Conservation (phyloP, 345 rosid species). For the Corymbia maculata region DNA sequence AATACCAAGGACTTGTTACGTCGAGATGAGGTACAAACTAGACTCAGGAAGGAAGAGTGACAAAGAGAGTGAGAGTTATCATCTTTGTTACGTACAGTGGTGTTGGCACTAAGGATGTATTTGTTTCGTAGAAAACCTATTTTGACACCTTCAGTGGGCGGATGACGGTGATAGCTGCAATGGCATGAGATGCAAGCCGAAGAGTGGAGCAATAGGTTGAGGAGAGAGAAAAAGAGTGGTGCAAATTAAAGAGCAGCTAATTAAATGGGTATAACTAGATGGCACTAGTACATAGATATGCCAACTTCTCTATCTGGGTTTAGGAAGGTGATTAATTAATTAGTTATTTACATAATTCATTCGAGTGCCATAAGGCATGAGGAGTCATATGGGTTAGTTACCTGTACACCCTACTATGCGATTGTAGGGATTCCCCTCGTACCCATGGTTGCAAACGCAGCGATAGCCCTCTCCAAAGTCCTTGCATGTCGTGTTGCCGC, state of each 20-base stretch:
- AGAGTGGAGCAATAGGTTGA: background rate
- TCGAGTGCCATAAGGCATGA: background rate
- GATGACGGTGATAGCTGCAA: background rate
- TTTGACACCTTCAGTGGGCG: too few species aligned
- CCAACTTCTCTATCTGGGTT: background rate
- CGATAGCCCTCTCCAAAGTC: background rate
- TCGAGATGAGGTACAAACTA: too few species aligned
- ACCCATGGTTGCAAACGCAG: rapidly evolving
- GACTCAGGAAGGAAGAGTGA: too few species aligned
- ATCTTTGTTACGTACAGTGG: too few species aligned
- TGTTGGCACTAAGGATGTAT: too few species aligned
- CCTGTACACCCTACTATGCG: rapidly evolving
- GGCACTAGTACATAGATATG: background rate
- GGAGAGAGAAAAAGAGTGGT: too few species aligned
- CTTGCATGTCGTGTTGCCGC: rapidly evolving
- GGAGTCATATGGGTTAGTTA: background rate
- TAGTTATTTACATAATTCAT: background rate
- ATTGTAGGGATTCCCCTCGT: rapidly evolving
- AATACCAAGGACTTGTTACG: too few species aligned
- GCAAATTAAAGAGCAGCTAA: background rate
- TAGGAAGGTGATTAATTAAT: background rate
- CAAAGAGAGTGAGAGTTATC: background rate
- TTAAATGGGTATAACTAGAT: background rate
- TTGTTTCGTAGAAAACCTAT: too few species aligned
- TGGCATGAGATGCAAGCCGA: background rate